These are phyloP conservation scores for Volvox reticuliferus DNA, from an alignment of 139 green algal genomes.

Conservation along the genomic window DNA sequence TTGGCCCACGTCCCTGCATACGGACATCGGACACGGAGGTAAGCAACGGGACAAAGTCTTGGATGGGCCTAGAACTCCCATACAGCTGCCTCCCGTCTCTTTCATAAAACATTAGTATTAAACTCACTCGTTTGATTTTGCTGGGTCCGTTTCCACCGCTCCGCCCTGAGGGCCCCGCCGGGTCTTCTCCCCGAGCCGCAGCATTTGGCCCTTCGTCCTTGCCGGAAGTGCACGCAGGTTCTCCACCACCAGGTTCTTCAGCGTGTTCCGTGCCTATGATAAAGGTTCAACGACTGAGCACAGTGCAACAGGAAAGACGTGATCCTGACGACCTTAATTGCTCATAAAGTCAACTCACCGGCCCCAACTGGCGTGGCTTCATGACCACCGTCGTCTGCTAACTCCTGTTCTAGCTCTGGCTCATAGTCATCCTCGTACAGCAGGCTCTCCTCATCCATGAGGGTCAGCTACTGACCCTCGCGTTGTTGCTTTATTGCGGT, in stretches of 20 bases:
- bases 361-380: neutral
- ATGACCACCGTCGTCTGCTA: neutral
- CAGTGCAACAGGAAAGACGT: neutral
- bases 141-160: neutral
- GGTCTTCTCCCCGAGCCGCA: neutral
- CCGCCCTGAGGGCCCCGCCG: neutral
- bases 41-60: no score
- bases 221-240: neutral
- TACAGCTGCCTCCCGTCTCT: no score
- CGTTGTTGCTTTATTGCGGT: neutral
- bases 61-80: no score
- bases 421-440: slow-evolving; percentile 29
- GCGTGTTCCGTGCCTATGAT: neutral
- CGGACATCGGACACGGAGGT: no score
- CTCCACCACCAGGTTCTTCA: neutral
- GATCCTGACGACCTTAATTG: neutral
- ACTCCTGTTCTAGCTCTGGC: slow-evolving; percentile 6
- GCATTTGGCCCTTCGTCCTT: neutral
- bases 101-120: neutral
- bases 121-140: neutral
- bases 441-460: slow-evolving; percentile 18
- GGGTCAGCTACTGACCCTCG: no score
- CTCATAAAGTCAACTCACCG: neutral
- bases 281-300: neutral
- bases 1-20: slow-evolving; percentile 14